A percentile compares a stretch with the other conserved stretches of the same genome.
phyloP scores from a whole-genome alignment of 257 asterid species.

The Solanum peruvianum region DNA sequence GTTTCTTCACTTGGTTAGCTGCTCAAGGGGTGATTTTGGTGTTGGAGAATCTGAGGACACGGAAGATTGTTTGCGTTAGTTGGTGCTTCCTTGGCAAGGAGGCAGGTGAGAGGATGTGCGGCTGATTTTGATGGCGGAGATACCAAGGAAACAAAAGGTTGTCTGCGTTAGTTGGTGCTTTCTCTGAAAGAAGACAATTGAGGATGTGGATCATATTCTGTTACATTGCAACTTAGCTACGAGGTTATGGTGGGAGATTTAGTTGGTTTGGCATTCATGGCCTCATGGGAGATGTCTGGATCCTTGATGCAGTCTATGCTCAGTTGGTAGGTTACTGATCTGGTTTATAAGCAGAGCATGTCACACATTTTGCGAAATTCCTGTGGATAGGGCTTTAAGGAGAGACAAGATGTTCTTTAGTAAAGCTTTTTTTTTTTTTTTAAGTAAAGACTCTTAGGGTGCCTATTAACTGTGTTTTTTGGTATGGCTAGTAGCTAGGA shows the following conservation, averaged over 20 bases:
- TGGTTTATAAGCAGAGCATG: no score
- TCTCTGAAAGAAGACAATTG: not conserved
- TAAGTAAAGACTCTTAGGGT: not conserved
- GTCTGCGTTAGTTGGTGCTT: not conserved
- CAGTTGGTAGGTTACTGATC: not conserved
- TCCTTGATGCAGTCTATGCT: not conserved
- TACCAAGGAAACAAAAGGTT: not conserved
- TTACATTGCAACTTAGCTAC: not conserved
- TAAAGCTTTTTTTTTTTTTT: not conserved
- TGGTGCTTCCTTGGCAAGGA: not conserved
- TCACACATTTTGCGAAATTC: no score
- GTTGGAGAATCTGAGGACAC: not conserved
- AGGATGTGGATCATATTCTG: not conserved
- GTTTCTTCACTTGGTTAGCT: not conserved
- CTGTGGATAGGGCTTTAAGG: not conserved
- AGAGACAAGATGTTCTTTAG: not conserved
- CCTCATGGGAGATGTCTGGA: not conserved
- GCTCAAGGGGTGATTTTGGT: not conserved
- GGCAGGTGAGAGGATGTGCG: not conserved
- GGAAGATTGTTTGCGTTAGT: not conserved
- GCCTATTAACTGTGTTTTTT: not conserved
- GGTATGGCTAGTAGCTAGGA: not conserved
- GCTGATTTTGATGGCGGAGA: not conserved
- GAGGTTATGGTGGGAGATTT: not conserved
- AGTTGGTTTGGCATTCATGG: not conserved